Evolutionary conservation across 441 rosid genomes (phyloP), one percentile per base, ranked within the genome.

Genomic region (Brassica balearica): DNA sequence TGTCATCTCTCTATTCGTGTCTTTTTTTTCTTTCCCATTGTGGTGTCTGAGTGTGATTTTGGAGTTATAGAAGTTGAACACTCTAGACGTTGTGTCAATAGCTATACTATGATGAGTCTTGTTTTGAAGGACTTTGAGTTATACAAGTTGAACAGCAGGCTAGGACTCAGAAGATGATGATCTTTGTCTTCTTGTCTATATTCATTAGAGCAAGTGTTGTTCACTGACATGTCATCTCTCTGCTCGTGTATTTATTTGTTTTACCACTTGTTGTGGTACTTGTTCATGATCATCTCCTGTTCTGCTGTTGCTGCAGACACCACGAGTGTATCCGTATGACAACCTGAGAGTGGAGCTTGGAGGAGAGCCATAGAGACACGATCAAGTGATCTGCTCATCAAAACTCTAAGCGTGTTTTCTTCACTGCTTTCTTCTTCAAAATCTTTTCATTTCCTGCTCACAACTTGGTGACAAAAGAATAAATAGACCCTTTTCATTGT

Each of bases 331-430:
- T 79, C 98, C 99, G 5, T 95, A 91, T 62, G 96, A 93, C 87
- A 93, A 95, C 85, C 83, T 95, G 78, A 88, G 91, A 63, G 97
- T 88, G 81, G 98, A 95, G 90, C 99, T 95, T 71, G 99, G 99
- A 8, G 97, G 95, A 83, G 96, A 93, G 80, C 95, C 92, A 53
- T 89, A 88, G 83, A 80, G n/a, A 34, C 55, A 65, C 65, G 12
- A 69, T 66, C 59, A 59, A 48, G 38, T 66, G 19, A 65, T 60
- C 64, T 65, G 6, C 48, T 73, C 27, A 29, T 41, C 41, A 41
- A 60, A 5, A 29, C 72, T 68, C 34, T 34, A 0, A 25, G 29
- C 74, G 7, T 69, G 78, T 25, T 68, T 5, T 79, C 43, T 8
- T 67, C 65, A 60, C 74, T 69, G 61, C 43, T 38, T 63, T 63